A percentile compares a stretch with the other conserved stretches of the same genome.
Evolutionary conservation across 345 rosid genomes (phyloP).

Genomic region (Dipteronia sinensis): DNA sequence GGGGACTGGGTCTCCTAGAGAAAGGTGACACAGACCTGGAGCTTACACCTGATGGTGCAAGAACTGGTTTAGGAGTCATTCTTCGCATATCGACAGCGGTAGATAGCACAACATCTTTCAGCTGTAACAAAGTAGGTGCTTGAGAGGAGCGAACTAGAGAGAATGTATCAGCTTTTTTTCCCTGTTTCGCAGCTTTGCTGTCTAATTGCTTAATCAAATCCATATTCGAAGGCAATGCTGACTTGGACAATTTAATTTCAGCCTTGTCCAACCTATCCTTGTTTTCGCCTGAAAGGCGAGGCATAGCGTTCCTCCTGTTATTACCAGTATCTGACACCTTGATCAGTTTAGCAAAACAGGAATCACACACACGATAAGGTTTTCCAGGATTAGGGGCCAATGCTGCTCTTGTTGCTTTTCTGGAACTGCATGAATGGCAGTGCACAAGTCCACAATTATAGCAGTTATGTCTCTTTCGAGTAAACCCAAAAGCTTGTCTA

Average conservation of each 20-base stretch:
- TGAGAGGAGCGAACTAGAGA: slow-evolving; percentile 75
- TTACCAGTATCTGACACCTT: slow-evolving; percentile 63
- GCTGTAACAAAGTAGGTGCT: slow-evolving; percentile 76
- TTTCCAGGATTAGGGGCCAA: slow-evolving; percentile 85
- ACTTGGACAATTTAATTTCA: slow-evolving; percentile 76
- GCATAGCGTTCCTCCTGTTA: slow-evolving; percentile 58
- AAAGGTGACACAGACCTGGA: slow-evolving; percentile 97
- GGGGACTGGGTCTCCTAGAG: slow-evolving; percentile 93
- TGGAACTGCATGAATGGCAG: slow-evolving; percentile 95
- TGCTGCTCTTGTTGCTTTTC: slow-evolving; percentile 79
- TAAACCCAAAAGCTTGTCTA: slow-evolving; percentile 90
- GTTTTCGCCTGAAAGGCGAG: slow-evolving; percentile 94
- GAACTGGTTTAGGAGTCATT: slow-evolving; percentile 66
- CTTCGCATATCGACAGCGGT: slow-evolving; percentile 65
- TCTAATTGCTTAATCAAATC: slow-evolving; percentile 95
- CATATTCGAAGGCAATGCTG: slow-evolving; percentile 66
- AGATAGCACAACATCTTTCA: slow-evolving; percentile 75
- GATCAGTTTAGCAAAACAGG: slow-evolving; percentile 75
- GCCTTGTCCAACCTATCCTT: slow-evolving; percentile 86
- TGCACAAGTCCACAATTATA: slow-evolving; percentile 97
- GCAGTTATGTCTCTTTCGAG: slow-evolving; percentile 92
- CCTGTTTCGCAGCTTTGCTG: slow-evolving; percentile 91
- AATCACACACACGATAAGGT: slow-evolving; percentile 91
- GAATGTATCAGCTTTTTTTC: slow-evolving; percentile 72
- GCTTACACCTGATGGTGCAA: slow-evolving; percentile 74